Evolutionary conservation across 75 land plant species (phyloP).

Genomic region (Picea glauca): DNA sequence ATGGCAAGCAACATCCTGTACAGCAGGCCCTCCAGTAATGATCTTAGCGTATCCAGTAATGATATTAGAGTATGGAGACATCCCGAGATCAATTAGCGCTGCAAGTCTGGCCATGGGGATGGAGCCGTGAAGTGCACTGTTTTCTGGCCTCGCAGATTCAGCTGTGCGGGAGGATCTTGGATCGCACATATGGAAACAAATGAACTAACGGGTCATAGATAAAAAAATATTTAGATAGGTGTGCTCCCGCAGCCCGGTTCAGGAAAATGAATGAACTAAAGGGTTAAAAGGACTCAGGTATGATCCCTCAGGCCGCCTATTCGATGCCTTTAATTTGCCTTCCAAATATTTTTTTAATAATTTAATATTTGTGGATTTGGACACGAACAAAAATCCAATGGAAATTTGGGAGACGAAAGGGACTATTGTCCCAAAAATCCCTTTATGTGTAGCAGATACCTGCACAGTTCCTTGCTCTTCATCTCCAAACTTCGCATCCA

Average conservation of each 20-base stretch:
- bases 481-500: constrained; percentile 95
- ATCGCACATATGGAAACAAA: constrained; percentile 59
- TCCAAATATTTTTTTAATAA: no score
- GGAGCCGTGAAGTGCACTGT: constrained; percentile 46
- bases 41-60: background rate
- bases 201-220: no score
- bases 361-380: no score
- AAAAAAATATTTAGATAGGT: no score
- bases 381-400: no score
- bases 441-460: constrained; percentile 47
- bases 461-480: constrained; percentile 85
- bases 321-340: no score
- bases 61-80: constrained; percentile 25
- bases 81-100: background rate
- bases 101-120: constrained; percentile 21
- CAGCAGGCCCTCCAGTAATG: constrained; percentile 19
- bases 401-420: no score
- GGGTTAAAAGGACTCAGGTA: no score
- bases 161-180: constrained; percentile 62
- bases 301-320: no score
- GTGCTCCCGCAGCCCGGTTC: no score
- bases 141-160: constrained; percentile 46
- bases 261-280: no score
- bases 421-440: no score
- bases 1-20: constrained; percentile 28